Conservation (phyloP, 2,329 filamentous ascomycete species). For the Coleophoma crateriformis region DNA sequence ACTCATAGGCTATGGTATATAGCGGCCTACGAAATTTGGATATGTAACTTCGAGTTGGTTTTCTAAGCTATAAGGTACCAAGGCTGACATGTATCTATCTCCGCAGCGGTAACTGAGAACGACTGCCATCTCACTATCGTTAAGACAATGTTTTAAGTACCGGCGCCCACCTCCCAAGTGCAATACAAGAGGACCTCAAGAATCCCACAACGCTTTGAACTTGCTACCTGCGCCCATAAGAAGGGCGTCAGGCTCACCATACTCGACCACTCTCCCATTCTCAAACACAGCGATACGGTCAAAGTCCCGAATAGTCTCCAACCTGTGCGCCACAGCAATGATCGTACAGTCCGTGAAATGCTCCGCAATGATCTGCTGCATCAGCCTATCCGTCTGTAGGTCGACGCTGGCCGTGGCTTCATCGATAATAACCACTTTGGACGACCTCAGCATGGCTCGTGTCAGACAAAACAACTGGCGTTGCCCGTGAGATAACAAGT, state of each 20-base stretch:
- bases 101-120: too few species aligned
- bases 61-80: too few species aligned
- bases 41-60: too few species aligned
- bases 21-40: too few species aligned
- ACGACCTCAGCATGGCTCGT: conserved; percentile 32
- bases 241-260: conserved; percentile 75
- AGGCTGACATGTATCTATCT: too few species aligned
- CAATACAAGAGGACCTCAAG: not conserved
- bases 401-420: conserved; percentile 27
- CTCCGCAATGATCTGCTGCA: conserved; percentile 45
- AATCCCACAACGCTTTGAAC: conserved; percentile 12
- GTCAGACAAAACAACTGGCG: conserved; percentile 38
- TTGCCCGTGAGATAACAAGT: conserved; percentile 39
- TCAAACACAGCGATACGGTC: conserved; percentile 39
- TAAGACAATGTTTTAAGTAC: too few species aligned
- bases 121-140: too few species aligned
- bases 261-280: conserved; percentile 64
- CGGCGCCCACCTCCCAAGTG: too few species aligned
- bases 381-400: conserved; percentile 48
- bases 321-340: conserved; percentile 20
- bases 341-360: conserved; percentile 47
- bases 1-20: too few species aligned
- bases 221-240: conserved; percentile 32
- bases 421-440: conserved; percentile 28
- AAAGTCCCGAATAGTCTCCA: conserved; percentile 35